phyloP scores from a whole-genome alignment of 2,329 filamentous ascomycete genomes.

The Colletotrichum camelliae region DNA sequence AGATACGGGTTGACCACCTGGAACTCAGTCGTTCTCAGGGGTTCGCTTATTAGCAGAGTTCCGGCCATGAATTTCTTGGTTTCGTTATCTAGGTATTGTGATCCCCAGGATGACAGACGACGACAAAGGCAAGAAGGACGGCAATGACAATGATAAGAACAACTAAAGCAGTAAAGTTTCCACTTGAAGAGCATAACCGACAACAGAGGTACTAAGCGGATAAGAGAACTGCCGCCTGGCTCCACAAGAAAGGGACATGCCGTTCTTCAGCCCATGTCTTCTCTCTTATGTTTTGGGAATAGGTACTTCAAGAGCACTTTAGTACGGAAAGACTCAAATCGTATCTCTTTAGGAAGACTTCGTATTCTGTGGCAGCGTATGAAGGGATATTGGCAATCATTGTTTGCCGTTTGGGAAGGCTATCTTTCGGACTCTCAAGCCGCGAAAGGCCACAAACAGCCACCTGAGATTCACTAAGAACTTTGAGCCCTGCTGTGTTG shows the following conservation, averaged over 20 bases:
- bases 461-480: neutral
- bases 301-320: too few species aligned
- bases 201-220: rapidly evolving
- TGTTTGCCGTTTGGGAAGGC: neutral
- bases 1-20: too few species aligned
- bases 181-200: neutral
- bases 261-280: neutral
- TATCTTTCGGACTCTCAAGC: neutral
- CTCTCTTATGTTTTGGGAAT: neutral
- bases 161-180: neutral
- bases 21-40: too few species aligned
- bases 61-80: rapidly evolving
- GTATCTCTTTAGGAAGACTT: rapidly evolving
- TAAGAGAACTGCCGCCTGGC: neutral
- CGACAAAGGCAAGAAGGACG: rapidly evolving
- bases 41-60: neutral
- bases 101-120: neutral
- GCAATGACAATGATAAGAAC: neutral
- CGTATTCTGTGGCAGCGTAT: neutral
- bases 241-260: neutral
- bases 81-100: rapidly evolving
- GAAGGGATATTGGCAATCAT: neutral
- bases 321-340: neutral
- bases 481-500: neutral
- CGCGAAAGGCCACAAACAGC: neutral